Percentiles rank a stretch among this genome's conserved stretches.
Evolutionary conservation across 2,329 filamentous ascomycete species (phyloP).

Genomic region (Botrytis aclada): DNA sequence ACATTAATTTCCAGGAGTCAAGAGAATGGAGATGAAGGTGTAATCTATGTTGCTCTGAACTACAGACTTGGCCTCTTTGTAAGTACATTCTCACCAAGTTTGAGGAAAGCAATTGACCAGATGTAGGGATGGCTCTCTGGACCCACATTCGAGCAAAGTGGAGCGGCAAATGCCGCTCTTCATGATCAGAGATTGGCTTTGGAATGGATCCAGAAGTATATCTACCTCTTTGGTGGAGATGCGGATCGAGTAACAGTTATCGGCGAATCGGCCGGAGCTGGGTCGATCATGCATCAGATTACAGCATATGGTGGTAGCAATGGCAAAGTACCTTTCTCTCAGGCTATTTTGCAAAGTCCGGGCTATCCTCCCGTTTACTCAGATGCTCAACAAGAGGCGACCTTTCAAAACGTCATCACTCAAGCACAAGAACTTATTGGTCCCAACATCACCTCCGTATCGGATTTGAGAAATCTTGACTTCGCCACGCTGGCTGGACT

Average conservation of each 20-base stretch:
- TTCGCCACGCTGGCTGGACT: conserved; percentile 21
- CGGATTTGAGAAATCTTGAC: conserved; percentile 11
- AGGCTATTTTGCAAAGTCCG: conserved; percentile 38
- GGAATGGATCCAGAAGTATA: conserved; percentile 55
- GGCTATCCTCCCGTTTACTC: conserved; percentile 24
- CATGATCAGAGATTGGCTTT: conserved; percentile 55
- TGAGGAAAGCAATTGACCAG: background rate
- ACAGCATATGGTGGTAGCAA: conserved; percentile 48
- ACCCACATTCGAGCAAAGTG: conserved; percentile 43
- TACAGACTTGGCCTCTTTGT: conserved; percentile 38
- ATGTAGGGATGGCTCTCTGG: conserved; percentile 39
- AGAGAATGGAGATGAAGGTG: conserved; percentile 38
- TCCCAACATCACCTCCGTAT: conserved; percentile 17
- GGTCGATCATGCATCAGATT: conserved; percentile 54
- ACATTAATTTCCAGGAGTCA: conserved; percentile 39
- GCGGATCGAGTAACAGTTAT: conserved; percentile 48
- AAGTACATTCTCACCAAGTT: conserved; percentile 15
- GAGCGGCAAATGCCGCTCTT: conserved; percentile 49
- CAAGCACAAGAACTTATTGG: conserved; percentile 22
- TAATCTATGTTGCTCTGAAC: conserved; percentile 37
- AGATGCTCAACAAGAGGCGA: conserved; percentile 17
- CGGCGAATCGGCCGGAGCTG: conserved; percentile 51
- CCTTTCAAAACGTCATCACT: conserved; percentile 21
- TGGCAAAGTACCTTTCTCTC: conserved; percentile 42
- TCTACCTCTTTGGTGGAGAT: conserved; percentile 55